phyloP scores from a whole-genome alignment of 192 early-diverging fungal genomes.

The Entomortierella beljakovae region DNA sequence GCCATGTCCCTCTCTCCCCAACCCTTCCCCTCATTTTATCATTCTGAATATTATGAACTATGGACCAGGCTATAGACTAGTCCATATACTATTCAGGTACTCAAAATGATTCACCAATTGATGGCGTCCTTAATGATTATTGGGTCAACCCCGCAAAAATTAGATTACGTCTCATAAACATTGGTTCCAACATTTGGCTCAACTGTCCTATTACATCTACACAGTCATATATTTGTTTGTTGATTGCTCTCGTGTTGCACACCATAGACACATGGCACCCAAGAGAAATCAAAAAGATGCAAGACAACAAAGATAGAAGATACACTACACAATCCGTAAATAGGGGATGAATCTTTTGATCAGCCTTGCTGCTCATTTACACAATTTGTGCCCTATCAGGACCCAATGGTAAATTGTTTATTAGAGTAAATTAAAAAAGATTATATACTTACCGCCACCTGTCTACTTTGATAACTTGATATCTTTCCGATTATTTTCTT shows the following conservation, averaged over 20 bases:
- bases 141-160: too few species aligned
- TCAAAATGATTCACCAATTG: too few species aligned
- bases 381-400: background rate
- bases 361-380: too few species aligned
- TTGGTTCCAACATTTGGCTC: background rate
- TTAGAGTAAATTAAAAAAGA: too few species aligned
- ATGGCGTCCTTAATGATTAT: too few species aligned
- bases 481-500: background rate
- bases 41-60: too few species aligned
- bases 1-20: background rate
- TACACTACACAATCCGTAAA: background rate
- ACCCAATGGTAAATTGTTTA: too few species aligned
- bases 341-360: background rate
- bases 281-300: background rate
- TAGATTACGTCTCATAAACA: too few species aligned
- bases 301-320: background rate
- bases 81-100: too few species aligned
- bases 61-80: background rate
- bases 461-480: too few species aligned
- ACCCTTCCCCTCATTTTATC: too few species aligned
- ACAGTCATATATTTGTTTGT: background rate
- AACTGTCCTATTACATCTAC: background rate
- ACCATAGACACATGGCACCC: constrained; percentile 5
- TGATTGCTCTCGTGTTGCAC: background rate
- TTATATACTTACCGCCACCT: too few species aligned